Base-by-base conservation (phyloP, 2,329 filamentous ascomycete species). In the Magnaporthiopsis incrustans region DNA sequence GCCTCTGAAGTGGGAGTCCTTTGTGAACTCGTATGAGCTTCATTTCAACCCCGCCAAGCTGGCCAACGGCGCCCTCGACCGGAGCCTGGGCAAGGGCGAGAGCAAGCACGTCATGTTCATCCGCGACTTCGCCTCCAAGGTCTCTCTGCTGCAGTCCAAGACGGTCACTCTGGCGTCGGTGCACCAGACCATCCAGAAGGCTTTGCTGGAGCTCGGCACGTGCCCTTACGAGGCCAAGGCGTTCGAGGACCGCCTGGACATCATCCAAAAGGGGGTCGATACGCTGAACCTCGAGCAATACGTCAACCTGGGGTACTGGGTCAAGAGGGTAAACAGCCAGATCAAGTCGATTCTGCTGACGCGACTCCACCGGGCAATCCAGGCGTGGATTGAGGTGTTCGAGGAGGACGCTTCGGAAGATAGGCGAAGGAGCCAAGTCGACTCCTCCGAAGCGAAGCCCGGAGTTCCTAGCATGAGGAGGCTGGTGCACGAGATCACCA, bases 31-130 rank as follows among this genome's bases (percentile, higher is more conserved):
- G 1, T 97, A 97, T 74, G 95, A 99, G 74, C 82, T 97, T 38
- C 93, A 93, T 69, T 86, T 93, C 67, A 68, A 85, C 84, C 70
- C 80, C 75, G 67, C 82, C 3, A 82, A 85, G 63, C 76, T 85
- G 57, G 77, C 85, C 26, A 86, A 85, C 69, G 84, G 83, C 64
- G 76, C 81, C 72, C 77, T 89, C 72, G 83, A 90, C 71, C 76
- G 83, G 67, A 70, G 84, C 66, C 77, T 85, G 70, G 71, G 82
- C 65, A 84, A 85, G 68, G 83, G 85, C 25, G 93, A 97, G 75
- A 97, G 91, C 78, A 95, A 93, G 75, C 96, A 99, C 74, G 92
- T 97, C 62, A 90, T 97, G 72, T 99, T 98, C 73, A 93, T 99
- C 61, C 90, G 93, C 38, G 92, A 97, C 70, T 96, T 99, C 71